Evolutionary conservation across 306 rosid species (phyloP).

Genomic region (Psophocarpus tetragonolobus): DNA sequence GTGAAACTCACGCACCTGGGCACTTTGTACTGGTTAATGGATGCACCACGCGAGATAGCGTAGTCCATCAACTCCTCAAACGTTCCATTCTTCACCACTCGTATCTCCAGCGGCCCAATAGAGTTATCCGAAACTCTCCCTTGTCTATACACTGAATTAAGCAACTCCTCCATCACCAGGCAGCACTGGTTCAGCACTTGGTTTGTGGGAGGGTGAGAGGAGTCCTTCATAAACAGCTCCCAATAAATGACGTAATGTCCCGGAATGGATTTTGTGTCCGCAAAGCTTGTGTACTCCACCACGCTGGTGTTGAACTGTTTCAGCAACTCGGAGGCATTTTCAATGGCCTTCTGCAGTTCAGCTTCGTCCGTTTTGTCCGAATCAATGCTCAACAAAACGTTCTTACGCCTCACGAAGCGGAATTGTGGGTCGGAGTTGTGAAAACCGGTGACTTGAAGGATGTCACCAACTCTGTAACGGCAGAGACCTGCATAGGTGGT

Average conservation of each 20-base stretch:
- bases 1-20: conserved; percentile 88
- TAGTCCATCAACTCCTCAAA: conserved; percentile 96
- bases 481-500: conserved; percentile 78
- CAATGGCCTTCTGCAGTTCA: conserved; percentile 72
- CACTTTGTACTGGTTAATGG: conserved; percentile 88
- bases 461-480: conserved; percentile 89
- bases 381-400: conserved; percentile 82
- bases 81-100: conserved; percentile 87
- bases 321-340: conserved; percentile 52
- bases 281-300: conserved; percentile 85
- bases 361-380: conserved; percentile 85
- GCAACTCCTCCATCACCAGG: conserved; percentile 69
- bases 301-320: conserved; percentile 62
- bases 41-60: conserved; percentile 90
- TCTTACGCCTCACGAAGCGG: conserved; percentile 75
- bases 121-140: conserved; percentile 82
- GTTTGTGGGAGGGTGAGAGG: conserved; percentile 40
- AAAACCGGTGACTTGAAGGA: conserved; percentile 76
- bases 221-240: conserved; percentile 74
- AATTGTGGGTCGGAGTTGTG: conserved; percentile 73
- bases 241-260: conserved; percentile 95
- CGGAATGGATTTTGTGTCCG: conserved; percentile 65
- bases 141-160: conserved; percentile 90
- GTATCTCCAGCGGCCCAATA: conserved; percentile 85
- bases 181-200: conserved; percentile 66